Evolutionary conservation across 2,329 filamentous ascomycete genomes (phyloP), one percentile per base, ranked within the genome.

Genomic region (Botrytis tulipae): DNA sequence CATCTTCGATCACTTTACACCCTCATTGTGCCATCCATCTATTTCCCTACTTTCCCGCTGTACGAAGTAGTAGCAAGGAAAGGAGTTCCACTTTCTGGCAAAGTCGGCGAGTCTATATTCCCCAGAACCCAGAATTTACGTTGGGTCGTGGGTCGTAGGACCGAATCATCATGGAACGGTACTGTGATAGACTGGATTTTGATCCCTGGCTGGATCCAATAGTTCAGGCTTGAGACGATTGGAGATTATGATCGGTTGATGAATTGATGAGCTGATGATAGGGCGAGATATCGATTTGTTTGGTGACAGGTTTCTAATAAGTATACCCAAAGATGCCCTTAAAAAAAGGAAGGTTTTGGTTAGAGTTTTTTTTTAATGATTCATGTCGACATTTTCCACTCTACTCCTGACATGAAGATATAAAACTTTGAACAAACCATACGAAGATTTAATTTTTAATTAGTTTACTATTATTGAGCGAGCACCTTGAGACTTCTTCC

Each of bases 1-100:
- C 70, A 71, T 71, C 46, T 54, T 51, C 60, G 46, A 71, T 71
- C 70, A 71, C 60, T 42, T 42, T 46, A 57, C 40, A 66, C 22
- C 20, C 42, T 42, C 57, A 66, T 10, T 42, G 35, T 66, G 51
- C 46, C 46, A 65, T 54, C 61, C 60, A 65, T 54, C 61, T 18
- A 54, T 57, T 66, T 32, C 40, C n/a, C 12, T 35, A 42, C 35
- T 40, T 65, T 65, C 22, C 60, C 70, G 59, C 59, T 37, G 70
- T n/a, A n/a, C n/a, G n/a, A n/a, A n/a, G n/a, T 63, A 54, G 59
- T 63, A 46, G 59, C 59, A 54, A 54, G 40, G 40, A 42, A 63
- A 40, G 60, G 3, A 51, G 57, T 65, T 54, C 46, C 60, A 42
- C 60, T 72, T 37, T 51, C 59, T 40, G 44, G 48, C 48, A 54